Evolutionary conservation across 768 basidiomycete species (phyloP).

Genomic region (Mrakia frigida): DNA sequence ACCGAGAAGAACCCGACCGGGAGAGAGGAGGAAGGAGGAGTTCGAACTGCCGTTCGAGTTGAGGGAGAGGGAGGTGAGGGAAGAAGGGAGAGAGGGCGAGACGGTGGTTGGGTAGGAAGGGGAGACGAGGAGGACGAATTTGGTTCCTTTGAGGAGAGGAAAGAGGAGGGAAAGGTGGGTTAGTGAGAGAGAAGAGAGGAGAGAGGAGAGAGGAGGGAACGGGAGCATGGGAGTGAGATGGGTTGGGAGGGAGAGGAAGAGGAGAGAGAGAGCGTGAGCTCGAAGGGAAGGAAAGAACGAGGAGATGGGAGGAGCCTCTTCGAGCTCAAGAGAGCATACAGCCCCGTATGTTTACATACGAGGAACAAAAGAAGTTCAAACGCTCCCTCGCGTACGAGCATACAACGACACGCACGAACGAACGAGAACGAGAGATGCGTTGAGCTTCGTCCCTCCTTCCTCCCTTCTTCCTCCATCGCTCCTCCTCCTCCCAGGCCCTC

Average conservation of each 20-base stretch:
- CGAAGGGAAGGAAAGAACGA: too few species aligned
- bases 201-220: not conserved
- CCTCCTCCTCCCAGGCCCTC: not conserved
- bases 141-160: conserved; percentile 85
- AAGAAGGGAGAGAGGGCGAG: not conserved
- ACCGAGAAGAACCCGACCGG: conserved; percentile 52
- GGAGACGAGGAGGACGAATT: conserved; percentile 88
- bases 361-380: too few species aligned
- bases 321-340: too few species aligned
- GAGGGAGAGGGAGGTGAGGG: not conserved
- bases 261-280: too few species aligned
- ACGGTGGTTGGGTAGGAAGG: conserved; percentile 56
- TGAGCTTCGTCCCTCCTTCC: conserved; percentile 1
- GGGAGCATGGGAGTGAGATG: not conserved
- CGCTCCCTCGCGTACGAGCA: too few species aligned
- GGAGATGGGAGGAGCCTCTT: too few species aligned
- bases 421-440: not conserved
- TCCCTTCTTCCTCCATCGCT: not conserved
- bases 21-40: conserved; percentile 12
- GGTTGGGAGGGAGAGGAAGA: too few species aligned
- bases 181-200: conserved; percentile 7
- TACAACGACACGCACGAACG: too few species aligned
- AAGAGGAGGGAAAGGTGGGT: conserved; percentile 79
- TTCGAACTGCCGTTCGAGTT: not conserved
- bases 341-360: too few species aligned